Base-by-base conservation (phyloP, 306 rosid genomes). In the Psophocarpus tetragonolobus region DNA sequence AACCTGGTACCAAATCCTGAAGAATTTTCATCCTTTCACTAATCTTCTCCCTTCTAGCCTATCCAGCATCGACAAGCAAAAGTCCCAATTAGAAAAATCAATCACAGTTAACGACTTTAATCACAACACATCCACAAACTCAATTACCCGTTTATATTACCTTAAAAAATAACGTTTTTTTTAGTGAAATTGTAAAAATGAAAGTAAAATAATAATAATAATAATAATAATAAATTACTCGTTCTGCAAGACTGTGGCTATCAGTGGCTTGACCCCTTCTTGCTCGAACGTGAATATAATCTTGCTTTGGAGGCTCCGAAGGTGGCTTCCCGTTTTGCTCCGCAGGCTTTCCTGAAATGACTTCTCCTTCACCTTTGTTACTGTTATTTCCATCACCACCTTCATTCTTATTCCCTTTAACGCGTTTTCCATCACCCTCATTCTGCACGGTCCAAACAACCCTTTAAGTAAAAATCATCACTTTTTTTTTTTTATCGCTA, bases 231-330 rank as follows among this genome's bases (percentile, higher is more conserved):
- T 0, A 36, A 76, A 72, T 71, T 88, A 94, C 98, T 48, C 98
- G 87, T 78, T 94, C 98, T 32, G 98, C 98, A 63, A 94, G 91
- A 81, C 98, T 94, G 72, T 94, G 98, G 85, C 96, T 91, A 85
- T 94, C 97, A 61, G 97, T 94, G 61, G 98, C 98, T 81, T 94
- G 98, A 58, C 98, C 98, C 84, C 98, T 88, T 88, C 96, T 68
- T 39, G 98, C 98, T 78, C 98, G 86, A 6, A 94, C 98, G 73
- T 94, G 98, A 58, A 94, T 94, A 48, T 94, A 94, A 79, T 91
- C 98, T 65, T 80, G 85, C 85, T 90, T 91, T 1, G 94, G 93
- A 77, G 97, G 89, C 45, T 94, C 97, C 0, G 87, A 75, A 61
- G 89, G 69, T 78, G 89, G 86, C 83, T 91, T 86, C 53, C 85